Evolutionary conservation across 2,329 filamentous ascomycete species (phyloP).

Genomic region (Akanthomyces lecanii): DNA sequence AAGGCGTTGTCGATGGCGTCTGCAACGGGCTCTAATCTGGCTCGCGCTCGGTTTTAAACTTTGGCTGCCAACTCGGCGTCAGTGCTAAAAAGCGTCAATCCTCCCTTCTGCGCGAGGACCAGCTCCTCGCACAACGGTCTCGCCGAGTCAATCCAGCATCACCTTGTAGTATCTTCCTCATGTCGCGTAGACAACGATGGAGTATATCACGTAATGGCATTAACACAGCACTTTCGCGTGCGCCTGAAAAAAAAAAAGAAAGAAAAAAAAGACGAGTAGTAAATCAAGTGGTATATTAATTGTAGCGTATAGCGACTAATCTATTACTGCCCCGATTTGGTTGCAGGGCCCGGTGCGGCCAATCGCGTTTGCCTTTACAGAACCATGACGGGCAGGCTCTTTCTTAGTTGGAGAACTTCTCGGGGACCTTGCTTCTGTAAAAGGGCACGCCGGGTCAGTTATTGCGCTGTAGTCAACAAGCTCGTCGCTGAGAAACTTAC

Average conservation of each 20-base stretch:
- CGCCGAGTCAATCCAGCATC: too few species aligned
- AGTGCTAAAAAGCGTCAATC: too few species aligned
- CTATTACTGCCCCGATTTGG: neutral
- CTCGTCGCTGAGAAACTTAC: constrained; percentile 24
- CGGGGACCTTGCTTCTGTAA: constrained; percentile 26
- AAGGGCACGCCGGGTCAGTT: constrained; percentile 1
- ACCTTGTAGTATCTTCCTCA: neutral
- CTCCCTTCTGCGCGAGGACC: too few species aligned
- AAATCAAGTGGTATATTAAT: constrained; percentile 13
- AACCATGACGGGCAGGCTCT: neutral
- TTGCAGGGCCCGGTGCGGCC: neutral
- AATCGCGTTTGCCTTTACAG: neutral
- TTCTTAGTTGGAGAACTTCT: constrained; percentile 36
- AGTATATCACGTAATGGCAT: too few species aligned
- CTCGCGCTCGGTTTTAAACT: too few species aligned
- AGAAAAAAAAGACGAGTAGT: neutral
- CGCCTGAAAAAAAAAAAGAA: neutral
- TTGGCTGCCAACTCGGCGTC: too few species aligned
- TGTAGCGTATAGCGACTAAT: neutral
- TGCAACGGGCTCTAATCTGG: too few species aligned
- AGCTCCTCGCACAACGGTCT: too few species aligned
- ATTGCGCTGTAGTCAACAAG: neutral
- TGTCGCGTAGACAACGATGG: neutral
- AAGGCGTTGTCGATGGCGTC: too few species aligned
- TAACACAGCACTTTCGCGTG: neutral